These are phyloP conservation scores for Aspergillus puulaauensis DNA, from an alignment of 2,329 filamentous ascomycete genomes.

Conservation along the genomic window DNA sequence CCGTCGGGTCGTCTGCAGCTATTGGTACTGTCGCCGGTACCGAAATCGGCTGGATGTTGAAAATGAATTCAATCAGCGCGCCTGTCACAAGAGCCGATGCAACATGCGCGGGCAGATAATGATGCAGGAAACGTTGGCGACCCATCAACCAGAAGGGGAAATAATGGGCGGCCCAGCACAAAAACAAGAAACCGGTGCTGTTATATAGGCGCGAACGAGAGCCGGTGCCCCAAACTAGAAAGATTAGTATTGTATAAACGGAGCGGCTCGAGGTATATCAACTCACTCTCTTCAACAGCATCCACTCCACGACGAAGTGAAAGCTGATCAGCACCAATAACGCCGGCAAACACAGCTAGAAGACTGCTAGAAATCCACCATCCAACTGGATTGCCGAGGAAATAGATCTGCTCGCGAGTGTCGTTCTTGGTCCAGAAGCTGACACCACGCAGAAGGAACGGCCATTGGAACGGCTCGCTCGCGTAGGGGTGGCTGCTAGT, in stretches of 20 bases:
- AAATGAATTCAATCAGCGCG: conserved; percentile 91
- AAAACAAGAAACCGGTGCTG: conserved; percentile 98
- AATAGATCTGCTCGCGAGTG: conserved; percentile 96
- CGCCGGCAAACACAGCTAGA: conserved; percentile 88
- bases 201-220: conserved; percentile 95
- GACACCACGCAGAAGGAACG: conserved; percentile 92
- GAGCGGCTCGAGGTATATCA: neutral
- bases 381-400: conserved; percentile 91
- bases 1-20: conserved; percentile 40
- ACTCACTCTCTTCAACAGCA: conserved; percentile 88
- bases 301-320: conserved; percentile 91
- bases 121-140: conserved; percentile 94
- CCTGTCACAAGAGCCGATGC: conserved; percentile 88
- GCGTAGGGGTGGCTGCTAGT: conserved; percentile 97
- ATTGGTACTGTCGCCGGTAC: conserved; percentile 47
- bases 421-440: conserved; percentile 99
- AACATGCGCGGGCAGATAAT: conserved; percentile 93
- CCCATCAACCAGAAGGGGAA: conserved; percentile 98
- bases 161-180: conserved; percentile 96
- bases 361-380: conserved; percentile 97
- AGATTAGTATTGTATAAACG: neutral
- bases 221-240: conserved; percentile 56
- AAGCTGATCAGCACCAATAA: conserved; percentile 88
- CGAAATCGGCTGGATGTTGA: conserved; percentile 74
- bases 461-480: conserved; percentile 94